Evolutionary conservation across 805 yeast species (phyloP), one percentile per base, ranked within the genome.

Genomic region (Suhomyces prunicola): DNA sequence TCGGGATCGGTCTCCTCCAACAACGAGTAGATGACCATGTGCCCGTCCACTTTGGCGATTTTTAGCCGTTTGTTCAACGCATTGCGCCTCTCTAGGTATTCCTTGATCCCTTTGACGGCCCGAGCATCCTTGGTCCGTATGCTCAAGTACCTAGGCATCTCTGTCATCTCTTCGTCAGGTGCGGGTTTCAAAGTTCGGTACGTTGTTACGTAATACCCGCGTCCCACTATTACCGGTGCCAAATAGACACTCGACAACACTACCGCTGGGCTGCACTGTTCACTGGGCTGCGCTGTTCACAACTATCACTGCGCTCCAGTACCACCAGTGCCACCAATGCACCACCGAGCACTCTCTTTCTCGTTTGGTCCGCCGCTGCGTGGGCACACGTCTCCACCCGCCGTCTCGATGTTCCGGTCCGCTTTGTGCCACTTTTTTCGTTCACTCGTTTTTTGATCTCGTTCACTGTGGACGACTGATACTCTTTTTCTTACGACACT

Each of bases 81-180:
- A 1, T 31, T 40, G 6, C 40, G 41, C 12, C 41, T 9, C 45
- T 66, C 70, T 12, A 67, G 57, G 22, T 46, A 40, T 5, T 50
- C 39, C 54, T 67, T 67, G 23, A 65, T 53, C 15, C 50, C 46
- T 50, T 66, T 66, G 36, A 67, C 57, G 8, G 35, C 23, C 36
- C 41, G 50, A 5, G 57, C 47, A 41, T 62, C 62, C n/a, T 10
- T 45, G 19, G 51, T 52, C 26, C 48, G 40, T 6, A 46, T 27
- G 10, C 27, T 31, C 23, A 46, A 13, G 27, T 33, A 46, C 41
- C 31, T 19, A 7, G 41, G 40, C 48, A 31, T 31, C 26, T 46
- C 48, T 29, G 24, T 8, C n/a, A 15, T 17, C 15, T 35, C 40
- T 15, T 15, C 41, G 3, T 36, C 3, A 15, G 41, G 41, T 36